Percentiles rank a stretch among this genome's conserved stretches.
These are phyloP conservation scores for Domatiomyces globalis DNA, from an alignment of 2,329 filamentous ascomycete species.

Conservation along the genomic window DNA sequence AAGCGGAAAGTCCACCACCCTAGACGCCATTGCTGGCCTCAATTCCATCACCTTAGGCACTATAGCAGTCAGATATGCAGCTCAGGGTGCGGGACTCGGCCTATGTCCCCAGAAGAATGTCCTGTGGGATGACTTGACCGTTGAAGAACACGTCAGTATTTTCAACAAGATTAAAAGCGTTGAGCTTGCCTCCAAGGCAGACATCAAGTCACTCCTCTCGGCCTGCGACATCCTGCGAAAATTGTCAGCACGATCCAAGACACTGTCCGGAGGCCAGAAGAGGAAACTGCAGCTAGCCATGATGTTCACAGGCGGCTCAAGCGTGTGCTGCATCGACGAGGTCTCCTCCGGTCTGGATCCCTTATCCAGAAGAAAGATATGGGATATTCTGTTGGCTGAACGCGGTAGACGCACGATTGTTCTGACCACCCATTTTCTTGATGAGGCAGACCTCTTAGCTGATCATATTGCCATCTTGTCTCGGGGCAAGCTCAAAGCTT, in stretches of 20 bases:
- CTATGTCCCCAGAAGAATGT: constrained; percentile 91
- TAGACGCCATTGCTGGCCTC: constrained; percentile 75
- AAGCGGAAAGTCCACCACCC: constrained; percentile 76
- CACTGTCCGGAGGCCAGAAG: constrained; percentile 81
- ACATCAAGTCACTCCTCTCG: constrained; percentile 42
- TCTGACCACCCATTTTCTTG: constrained; percentile 82
- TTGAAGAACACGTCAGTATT: constrained; percentile 68
- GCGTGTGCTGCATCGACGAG: constrained; percentile 82
- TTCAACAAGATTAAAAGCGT: constrained; percentile 63
- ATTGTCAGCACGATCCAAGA: constrained; percentile 55
- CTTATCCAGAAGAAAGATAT: constrained; percentile 73
- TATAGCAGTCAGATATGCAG: constrained; percentile 65
- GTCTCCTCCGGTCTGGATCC: constrained; percentile 82
- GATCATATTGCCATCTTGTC: constrained; percentile 83
- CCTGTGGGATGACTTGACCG: constrained; percentile 77
- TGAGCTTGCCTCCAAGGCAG: constrained; percentile 8
- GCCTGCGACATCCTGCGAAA: constrained; percentile 66
- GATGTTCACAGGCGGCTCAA: constrained; percentile 85
- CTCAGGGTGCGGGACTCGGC: constrained; percentile 65
- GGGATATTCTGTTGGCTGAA: constrained; percentile 82
- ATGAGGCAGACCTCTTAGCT: constrained; percentile 78
- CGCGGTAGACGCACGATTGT: constrained; percentile 70
- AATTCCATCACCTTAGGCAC: constrained; percentile 61
- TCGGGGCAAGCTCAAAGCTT: constrained; percentile 65
- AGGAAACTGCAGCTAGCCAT: constrained; percentile 83